A percentile compares a stretch with the other conserved stretches of the same genome.
These are phyloP conservation scores for Sporothrix curviconia DNA, from an alignment of 2,329 filamentous ascomycete genomes.

Conservation along the genomic window DNA sequence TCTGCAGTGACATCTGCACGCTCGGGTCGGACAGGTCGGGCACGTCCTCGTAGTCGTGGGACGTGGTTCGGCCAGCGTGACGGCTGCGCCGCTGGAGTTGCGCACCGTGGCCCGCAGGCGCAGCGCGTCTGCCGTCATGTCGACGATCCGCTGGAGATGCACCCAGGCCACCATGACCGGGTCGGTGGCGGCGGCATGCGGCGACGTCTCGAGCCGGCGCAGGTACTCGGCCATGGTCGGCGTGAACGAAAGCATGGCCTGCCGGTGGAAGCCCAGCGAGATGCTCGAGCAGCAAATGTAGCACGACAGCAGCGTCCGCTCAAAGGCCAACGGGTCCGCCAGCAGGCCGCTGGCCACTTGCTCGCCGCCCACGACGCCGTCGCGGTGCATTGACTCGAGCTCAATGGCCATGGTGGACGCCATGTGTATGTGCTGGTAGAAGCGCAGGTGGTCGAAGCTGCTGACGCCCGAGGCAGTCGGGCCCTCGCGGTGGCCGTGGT, in stretches of 20 bases:
- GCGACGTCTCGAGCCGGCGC: slow-evolving; percentile 7
- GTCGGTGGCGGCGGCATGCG: slow-evolving; percentile 6
- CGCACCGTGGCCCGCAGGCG: not conserved
- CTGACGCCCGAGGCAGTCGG: not conserved
- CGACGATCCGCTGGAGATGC: slow-evolving; percentile 11
- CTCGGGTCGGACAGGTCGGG: not conserved
- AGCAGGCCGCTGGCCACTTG: not conserved
- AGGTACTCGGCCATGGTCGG: slow-evolving; percentile 11
- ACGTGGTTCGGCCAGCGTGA: not conserved
- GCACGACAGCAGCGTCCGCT: slow-evolving; percentile 16
- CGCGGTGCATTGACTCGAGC: not conserved
- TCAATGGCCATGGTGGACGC: slow-evolving; percentile 14
- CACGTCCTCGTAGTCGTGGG: not conserved
- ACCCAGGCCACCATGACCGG: slow-evolving; percentile 11
- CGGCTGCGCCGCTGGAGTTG: not conserved
- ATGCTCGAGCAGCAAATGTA: slow-evolving; percentile 13
- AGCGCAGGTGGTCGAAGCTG: slow-evolving; percentile 11
- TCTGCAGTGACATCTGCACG: slow-evolving; percentile 9
- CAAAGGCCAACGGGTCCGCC: slow-evolving; percentile 1
- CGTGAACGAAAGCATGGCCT: slow-evolving; percentile 10
- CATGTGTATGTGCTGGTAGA: slow-evolving; percentile 14
- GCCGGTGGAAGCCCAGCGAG: slow-evolving; percentile 13
- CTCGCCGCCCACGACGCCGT: not conserved
- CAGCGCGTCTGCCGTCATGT: not conserved
- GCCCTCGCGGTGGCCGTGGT: no score